Conservation (phyloP, 495 filamentous ascomycete species). For the Hypoxylon crocopeplum region DNA sequence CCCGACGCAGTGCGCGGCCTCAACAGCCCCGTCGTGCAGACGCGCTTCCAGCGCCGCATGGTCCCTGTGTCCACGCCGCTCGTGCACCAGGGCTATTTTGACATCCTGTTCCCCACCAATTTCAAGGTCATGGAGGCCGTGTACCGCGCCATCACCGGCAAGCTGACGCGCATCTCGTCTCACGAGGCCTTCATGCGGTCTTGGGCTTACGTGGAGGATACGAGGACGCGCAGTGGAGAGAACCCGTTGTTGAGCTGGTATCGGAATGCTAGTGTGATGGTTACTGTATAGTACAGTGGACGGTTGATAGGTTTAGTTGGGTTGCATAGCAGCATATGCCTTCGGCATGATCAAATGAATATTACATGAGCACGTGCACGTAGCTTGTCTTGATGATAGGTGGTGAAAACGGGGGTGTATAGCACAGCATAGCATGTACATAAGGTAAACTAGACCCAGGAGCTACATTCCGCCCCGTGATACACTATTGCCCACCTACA, state of each 20-base stretch:
- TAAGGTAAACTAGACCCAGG: too few species aligned
- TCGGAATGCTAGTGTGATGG: slow-evolving; percentile 89
- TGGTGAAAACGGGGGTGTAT: too few species aligned
- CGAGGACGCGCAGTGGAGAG: slow-evolving; percentile 85
- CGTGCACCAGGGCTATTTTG: slow-evolving; percentile 97
- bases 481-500: too few species aligned
- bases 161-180: slow-evolving; percentile 79
- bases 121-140: slow-evolving; percentile 87
- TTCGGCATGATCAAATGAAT: too few species aligned
- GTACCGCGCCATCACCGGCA: slow-evolving; percentile 90
- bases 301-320: too few species aligned
- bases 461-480: too few species aligned
- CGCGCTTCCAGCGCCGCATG: slow-evolving; percentile 81
- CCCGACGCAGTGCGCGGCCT: slow-evolving; percentile 82
- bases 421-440: too few species aligned
- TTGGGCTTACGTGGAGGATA: slow-evolving; percentile 92
- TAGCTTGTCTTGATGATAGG: too few species aligned
- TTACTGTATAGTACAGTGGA: slow-evolving; percentile 63
- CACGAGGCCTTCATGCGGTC: slow-evolving; percentile 90
- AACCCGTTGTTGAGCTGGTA: slow-evolving; percentile 95
- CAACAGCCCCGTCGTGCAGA: slow-evolving; percentile 96
- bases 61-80: slow-evolving; percentile 91
- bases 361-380: too few species aligned
- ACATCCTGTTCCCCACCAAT: slow-evolving; percentile 97
- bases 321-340: too few species aligned